Evolutionary conservation across 2,329 filamentous ascomycete species (phyloP).

Genomic region (Penicillium aurantiogriseum): DNA sequence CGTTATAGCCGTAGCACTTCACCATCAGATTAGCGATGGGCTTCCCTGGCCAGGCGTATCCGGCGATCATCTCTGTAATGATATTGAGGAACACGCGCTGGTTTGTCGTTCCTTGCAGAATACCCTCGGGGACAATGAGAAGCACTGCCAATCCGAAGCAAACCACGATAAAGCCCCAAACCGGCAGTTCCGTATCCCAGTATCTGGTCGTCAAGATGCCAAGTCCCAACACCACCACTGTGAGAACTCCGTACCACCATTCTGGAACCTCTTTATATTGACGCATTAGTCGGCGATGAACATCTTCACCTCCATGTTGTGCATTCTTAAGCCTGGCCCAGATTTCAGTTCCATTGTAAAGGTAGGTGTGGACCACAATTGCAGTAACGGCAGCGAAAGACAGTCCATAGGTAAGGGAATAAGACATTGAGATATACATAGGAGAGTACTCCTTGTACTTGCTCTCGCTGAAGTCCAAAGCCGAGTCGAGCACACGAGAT

Average conservation of each 20-base stretch:
- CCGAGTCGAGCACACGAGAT: conserved; percentile 29
- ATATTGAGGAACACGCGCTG: conserved; percentile 34
- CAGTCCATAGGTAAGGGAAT: conserved; percentile 38
- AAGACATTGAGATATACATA: conserved; percentile 39
- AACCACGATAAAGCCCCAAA: conserved; percentile 42
- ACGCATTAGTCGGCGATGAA: conserved; percentile 64
- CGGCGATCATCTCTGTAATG: conserved; percentile 35
- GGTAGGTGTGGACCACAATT: conserved; percentile 34
- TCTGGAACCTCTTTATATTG: conserved; percentile 63
- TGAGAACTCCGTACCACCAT: conserved; percentile 56
- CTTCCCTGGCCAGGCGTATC: conserved; percentile 34
- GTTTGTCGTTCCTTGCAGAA: conserved; percentile 35
- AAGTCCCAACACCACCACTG: conserved; percentile 34
- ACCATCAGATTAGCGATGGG: conserved; percentile 40
- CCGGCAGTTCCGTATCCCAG: conserved; percentile 41
- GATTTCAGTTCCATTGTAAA: conserved; percentile 38
- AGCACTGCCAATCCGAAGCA: conserved; percentile 38
- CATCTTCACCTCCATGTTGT: conserved; percentile 51
- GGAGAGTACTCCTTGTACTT: conserved; percentile 43
- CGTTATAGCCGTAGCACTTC: conserved; percentile 36
- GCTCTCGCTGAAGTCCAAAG: conserved; percentile 33
- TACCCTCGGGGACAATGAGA: conserved; percentile 43
- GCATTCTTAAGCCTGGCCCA: conserved; percentile 35
- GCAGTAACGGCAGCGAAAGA: conserved; percentile 39
- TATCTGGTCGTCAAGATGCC: conserved; percentile 31